These are phyloP conservation scores for Cytospora schulzeri DNA, from an alignment of 2,329 filamentous ascomycete genomes.

Conservation along the genomic window DNA sequence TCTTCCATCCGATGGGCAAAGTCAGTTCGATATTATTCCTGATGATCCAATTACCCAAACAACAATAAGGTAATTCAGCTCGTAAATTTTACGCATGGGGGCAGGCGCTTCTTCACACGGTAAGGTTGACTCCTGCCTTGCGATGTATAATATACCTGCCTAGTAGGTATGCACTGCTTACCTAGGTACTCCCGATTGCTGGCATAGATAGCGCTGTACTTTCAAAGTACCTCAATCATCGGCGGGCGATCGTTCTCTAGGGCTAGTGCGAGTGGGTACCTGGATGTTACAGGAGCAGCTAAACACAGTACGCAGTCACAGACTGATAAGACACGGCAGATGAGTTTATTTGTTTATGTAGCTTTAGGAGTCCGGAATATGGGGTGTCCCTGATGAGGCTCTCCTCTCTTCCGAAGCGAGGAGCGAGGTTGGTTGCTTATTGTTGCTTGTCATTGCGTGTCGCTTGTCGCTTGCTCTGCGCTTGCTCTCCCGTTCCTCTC, in stretches of 20 bases:
- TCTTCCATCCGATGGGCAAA: background rate
- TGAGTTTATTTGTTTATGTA: background rate
- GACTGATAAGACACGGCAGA: conserved; percentile 3
- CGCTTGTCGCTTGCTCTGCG: too few relatives aligned
- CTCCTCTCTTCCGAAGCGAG: too few relatives aligned
- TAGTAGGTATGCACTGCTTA: background rate
- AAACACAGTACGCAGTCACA: background rate
- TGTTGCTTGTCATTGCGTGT: too few relatives aligned
- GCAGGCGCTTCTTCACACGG: background rate
- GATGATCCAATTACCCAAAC: too few relatives aligned
- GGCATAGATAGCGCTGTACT: background rate
- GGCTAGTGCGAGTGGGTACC: conserved; percentile 1
- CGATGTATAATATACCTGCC: background rate
- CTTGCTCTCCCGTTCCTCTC: too few relatives aligned
- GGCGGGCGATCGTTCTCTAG: background rate
- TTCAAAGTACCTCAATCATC: background rate
- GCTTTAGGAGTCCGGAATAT: background rate
- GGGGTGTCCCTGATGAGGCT: background rate
- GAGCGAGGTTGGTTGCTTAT: too few relatives aligned
- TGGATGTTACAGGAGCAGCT: conserved; percentile 1
- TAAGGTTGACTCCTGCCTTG: background rate
- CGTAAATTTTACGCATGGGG: background rate
- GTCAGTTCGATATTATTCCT: background rate
- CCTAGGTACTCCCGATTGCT: background rate
- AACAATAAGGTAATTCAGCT: too few relatives aligned